Base-by-base conservation (phyloP, 768 basidiomycete species). In the Steccherinum ochraceum region DNA sequence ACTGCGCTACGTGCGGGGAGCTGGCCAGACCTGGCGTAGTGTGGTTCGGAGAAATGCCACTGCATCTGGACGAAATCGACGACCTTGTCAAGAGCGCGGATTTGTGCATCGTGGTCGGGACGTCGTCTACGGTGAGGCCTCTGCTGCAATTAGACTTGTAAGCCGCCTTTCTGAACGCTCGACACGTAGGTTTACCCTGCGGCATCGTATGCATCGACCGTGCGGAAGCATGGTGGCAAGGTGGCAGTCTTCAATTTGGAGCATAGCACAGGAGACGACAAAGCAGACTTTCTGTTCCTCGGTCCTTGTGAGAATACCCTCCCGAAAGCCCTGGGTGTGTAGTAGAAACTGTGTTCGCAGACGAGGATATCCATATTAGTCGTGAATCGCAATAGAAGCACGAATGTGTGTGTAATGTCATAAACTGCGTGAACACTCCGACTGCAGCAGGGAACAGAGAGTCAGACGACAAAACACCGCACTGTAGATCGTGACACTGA, bases 251-350 rank as follows among this genome's bases (percentile, higher is more conserved):
- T 68, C 58, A 69, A 70, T 49, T 18, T 66, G 19, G 64, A 69
- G 24, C 40, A 56, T 10, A 61, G 50, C 13, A 26, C 56, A 13
- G 68, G 66, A 1, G 73, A 75, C 43, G 56, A 63, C 12, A 56
- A 69, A 1, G 75, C 75, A 0, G 73, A 79, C 57, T 81, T 75
- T 55, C 59, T 77, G 21, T 78, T 80, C 58, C 50, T 72, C 13
- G 75, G 77, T 1, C 67, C 72, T 39, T 81, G 78, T 58, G 76
- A 75, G 58, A 66, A 73, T 26, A 69, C 63, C 4, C 59, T 80
- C 25, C 70, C 75, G 1, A 57, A 63, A 42, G 74, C 68, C 41
- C 19, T 43, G 30, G 30, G 30, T 7, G 7, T 35, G 30, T 7
- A 35, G 30, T 7, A 35, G 30, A 35, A 35, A 7, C n/a, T n/a